Conservation (phyloP, 1,139 yeast genomes). For the Hyphopichia pseudoburtonii region DNA sequence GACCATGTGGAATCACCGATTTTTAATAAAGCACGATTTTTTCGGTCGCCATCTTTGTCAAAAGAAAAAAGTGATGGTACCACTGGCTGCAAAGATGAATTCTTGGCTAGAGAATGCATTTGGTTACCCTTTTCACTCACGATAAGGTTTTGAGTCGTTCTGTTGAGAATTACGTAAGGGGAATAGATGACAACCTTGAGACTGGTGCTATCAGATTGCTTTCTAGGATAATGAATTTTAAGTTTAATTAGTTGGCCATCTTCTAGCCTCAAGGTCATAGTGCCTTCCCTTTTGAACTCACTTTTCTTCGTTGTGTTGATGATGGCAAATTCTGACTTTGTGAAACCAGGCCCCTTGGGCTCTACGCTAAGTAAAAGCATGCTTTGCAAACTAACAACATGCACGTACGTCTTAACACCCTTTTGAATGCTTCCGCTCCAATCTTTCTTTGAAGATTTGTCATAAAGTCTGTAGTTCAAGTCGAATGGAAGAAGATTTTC, state of each 20-base stretch:
- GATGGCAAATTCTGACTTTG: conserved; percentile 77
- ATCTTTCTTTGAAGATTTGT: conserved; percentile 69
- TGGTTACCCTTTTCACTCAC: conserved; percentile 61
- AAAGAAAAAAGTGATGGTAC: conserved; percentile 86
- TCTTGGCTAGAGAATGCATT: conserved; percentile 32
- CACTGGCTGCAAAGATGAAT: conserved; percentile 22
- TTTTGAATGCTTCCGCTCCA: conserved; percentile 63
- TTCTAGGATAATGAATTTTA: conserved; percentile 63
- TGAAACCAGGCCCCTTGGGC: conserved; percentile 64
- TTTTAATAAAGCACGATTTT: conserved; percentile 67
- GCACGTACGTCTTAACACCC: conserved; percentile 72
- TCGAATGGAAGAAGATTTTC: conserved; percentile 87
- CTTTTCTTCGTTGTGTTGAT: conserved; percentile 61
- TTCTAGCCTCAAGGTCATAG: conserved; percentile 46
- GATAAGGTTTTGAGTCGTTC: conserved; percentile 68
- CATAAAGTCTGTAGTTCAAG: conserved; percentile 71
- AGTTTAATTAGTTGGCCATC: conserved; percentile 71
- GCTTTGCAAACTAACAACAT: conserved; percentile 74
- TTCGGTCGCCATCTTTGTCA: conserved; percentile 54
- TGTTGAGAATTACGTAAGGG: conserved; percentile 81
- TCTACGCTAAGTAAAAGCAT: conserved; percentile 70
- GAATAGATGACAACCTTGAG: conserved; percentile 69
- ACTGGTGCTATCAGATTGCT: conserved; percentile 44
- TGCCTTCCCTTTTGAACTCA: conserved; percentile 57
- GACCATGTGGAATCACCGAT: conserved; percentile 79